Conservation (phyloP, 495 filamentous ascomycete genomes). For the Talaromyces adpressus region DNA sequence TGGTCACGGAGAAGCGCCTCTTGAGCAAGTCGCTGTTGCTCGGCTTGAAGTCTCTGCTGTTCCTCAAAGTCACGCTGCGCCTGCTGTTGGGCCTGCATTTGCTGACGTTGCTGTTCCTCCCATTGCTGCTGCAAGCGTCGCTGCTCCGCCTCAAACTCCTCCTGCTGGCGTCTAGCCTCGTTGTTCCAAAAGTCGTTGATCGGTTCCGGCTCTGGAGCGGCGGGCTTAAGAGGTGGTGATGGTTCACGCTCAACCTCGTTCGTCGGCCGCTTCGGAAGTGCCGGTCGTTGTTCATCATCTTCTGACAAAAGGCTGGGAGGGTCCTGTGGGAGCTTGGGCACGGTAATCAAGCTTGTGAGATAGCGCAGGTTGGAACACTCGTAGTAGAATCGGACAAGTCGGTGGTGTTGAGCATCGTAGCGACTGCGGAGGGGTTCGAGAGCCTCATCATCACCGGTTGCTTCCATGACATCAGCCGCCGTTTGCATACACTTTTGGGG, state of each 20-base stretch:
- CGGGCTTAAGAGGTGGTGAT: constrained; percentile 52
- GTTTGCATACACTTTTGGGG: too few relatives aligned
- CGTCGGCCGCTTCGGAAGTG: constrained; percentile 70
- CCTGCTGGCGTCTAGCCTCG: constrained; percentile 81
- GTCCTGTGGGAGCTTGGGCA: constrained; percentile 91
- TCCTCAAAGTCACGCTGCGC: constrained; percentile 92
- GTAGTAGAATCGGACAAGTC: constrained; percentile 95
- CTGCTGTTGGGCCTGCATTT: constrained; percentile 72
- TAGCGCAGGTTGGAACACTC: constrained; percentile 97
- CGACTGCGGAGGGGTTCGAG: constrained; percentile 77
- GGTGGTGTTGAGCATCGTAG: constrained; percentile 93
- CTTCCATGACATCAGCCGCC: too few relatives aligned
- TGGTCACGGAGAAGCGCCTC: constrained; percentile 84
- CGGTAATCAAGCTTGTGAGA: constrained; percentile 89
- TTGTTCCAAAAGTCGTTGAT: constrained; percentile 98
- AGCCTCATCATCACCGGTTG: constrained; percentile 93
- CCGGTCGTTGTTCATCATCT: constrained; percentile 70
- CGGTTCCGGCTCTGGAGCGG: constrained; percentile 75
- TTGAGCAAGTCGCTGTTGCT: constrained; percentile 85
- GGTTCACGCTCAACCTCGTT: constrained; percentile 54
- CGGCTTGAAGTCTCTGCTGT: constrained; percentile 78
- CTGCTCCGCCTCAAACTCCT: constrained; percentile 92
- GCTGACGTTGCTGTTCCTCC: constrained; percentile 66
- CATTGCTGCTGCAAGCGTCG: constrained; percentile 75
- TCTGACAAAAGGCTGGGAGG: constrained; percentile 82